These are phyloP conservation scores for Santalum album DNA, from an alignment of 164 flowering plant genomes.

Conservation along the genomic window DNA sequence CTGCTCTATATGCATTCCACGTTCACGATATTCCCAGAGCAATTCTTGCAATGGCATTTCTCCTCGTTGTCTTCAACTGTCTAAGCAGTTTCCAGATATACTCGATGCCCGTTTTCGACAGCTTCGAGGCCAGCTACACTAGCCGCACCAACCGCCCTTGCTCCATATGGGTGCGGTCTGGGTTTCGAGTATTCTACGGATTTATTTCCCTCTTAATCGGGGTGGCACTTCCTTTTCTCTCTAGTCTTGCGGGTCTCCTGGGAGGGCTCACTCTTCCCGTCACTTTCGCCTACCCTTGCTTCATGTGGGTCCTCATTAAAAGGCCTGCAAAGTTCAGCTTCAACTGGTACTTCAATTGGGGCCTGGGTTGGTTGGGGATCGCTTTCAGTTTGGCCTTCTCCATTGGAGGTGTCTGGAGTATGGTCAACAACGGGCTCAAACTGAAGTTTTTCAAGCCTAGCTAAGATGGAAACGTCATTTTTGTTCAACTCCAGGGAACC, in stretches of 20 bases:
- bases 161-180: constrained; percentile 90
- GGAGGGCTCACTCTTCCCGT: constrained; percentile 98
- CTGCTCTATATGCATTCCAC: constrained; percentile 78
- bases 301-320: constrained; percentile 97
- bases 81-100: constrained; percentile 96
- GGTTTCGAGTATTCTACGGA: constrained; percentile 85
- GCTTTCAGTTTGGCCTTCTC: constrained; percentile 93
- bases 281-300: constrained; percentile 98
- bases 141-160: constrained; percentile 97
- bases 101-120: constrained; percentile 98
- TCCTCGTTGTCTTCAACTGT: constrained; percentile 92
- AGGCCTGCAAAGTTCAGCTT: constrained; percentile 73
- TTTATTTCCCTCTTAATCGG: constrained; percentile 84
- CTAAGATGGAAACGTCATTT: constrained; percentile 11
- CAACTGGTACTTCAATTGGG: constrained; percentile 93
- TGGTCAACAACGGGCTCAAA: constrained; percentile 80
- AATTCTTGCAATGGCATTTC: constrained; percentile 81
- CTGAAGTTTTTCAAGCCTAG: constrained; percentile 71
- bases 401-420: constrained; percentile 90
- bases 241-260: constrained; percentile 87
- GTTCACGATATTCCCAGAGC: constrained; percentile 80
- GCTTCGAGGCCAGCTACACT: constrained; percentile 94
- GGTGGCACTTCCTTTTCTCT: constrained; percentile 91
- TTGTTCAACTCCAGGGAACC: no score
- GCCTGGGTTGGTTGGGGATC: constrained; percentile 76